phyloP scores from a whole-genome alignment of 352 stramenopile species.

The Phytophthora pistaciae region DNA sequence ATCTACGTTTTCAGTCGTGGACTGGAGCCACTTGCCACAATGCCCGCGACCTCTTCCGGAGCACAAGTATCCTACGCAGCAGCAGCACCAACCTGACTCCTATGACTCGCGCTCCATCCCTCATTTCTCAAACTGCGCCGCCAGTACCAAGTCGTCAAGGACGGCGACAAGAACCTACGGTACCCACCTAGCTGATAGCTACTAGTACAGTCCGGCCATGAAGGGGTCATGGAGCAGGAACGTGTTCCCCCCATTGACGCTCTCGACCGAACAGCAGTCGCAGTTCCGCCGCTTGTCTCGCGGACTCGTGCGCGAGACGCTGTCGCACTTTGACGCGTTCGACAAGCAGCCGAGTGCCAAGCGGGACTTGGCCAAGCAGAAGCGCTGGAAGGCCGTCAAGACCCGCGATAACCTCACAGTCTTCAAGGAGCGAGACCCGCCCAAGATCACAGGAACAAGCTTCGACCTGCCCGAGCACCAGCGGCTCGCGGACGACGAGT shows the following conservation, averaged over 20 bases:
- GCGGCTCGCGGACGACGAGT: conserved; percentile 45
- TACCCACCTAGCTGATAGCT: too few species aligned
- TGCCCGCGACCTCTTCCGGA: conserved; percentile 6
- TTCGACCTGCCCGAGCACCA: conserved; percentile 39
- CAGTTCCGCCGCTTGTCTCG: conserved; percentile 38
- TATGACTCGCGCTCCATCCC: background rate
- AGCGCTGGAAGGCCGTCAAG: conserved; percentile 55
- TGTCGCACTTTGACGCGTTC: conserved; percentile 43
- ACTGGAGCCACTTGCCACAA: conserved; percentile 14
- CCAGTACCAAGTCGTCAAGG: background rate
- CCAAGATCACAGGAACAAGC: conserved; percentile 35
- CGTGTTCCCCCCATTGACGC: conserved; percentile 42
- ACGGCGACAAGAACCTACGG: too few species aligned
- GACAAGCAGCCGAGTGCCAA: conserved; percentile 18
- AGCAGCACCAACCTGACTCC: background rate
- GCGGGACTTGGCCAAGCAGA: conserved; percentile 34
- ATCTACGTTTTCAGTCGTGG: background rate
- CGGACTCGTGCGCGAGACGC: conserved; percentile 43
- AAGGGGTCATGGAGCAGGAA: conserved; percentile 36
- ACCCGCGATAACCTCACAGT: conserved; percentile 48
- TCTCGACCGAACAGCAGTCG: conserved; percentile 29
- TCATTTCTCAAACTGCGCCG: conserved; percentile 26
- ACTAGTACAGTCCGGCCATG: conserved; percentile 11
- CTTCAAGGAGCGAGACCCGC: conserved; percentile 51
- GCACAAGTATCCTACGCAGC: background rate